These are phyloP conservation scores for Pseudogymnoascus sp. DNA, from an alignment of 2,329 filamentous ascomycete species.

Conservation along the genomic window DNA sequence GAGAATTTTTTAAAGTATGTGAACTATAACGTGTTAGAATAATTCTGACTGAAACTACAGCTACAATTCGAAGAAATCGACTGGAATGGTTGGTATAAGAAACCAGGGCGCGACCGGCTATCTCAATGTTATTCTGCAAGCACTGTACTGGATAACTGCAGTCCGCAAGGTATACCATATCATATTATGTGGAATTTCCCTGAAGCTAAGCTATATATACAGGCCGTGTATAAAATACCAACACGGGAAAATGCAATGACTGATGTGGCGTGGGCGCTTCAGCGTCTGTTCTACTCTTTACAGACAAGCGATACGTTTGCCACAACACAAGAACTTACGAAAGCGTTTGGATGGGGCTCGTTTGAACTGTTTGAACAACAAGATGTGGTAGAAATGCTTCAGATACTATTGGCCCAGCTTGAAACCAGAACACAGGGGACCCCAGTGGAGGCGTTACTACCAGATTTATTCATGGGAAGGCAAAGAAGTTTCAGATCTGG, in stretches of 20 bases:
- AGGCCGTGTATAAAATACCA: slow-evolving; percentile 96
- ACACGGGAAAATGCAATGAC: slow-evolving; percentile 74
- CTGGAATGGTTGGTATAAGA: slow-evolving; percentile 89
- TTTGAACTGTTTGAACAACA: slow-evolving; percentile 97
- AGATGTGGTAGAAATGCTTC: slow-evolving; percentile 92
- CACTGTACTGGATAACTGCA: slow-evolving; percentile 78
- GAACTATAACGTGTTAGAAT: not conserved
- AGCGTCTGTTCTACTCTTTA: slow-evolving; percentile 88
- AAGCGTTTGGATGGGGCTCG: slow-evolving; percentile 97
- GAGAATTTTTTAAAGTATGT: slow-evolving; percentile 71
- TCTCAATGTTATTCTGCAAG: slow-evolving; percentile 76
- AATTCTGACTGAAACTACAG: not conserved
- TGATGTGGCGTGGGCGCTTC: slow-evolving; percentile 89
- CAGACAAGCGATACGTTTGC: slow-evolving; percentile 81
- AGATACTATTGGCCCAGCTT: slow-evolving; percentile 93
- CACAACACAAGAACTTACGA: slow-evolving; percentile 84
- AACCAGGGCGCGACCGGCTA: slow-evolving; percentile 95
- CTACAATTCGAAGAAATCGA: slow-evolving; percentile 98
- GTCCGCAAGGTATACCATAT: slow-evolving; percentile 69
- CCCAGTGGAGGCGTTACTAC: slow-evolving; percentile 76
- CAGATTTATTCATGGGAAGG: slow-evolving; percentile 90
- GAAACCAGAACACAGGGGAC: slow-evolving; percentile 98
- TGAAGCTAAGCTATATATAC: slow-evolving; percentile 10
- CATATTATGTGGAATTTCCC: not conserved
- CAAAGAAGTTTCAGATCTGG: slow-evolving; percentile 98